phyloP scores from a whole-genome alignment of 1,284 basidiomycete species.

The Puccinia coronata region DNA sequence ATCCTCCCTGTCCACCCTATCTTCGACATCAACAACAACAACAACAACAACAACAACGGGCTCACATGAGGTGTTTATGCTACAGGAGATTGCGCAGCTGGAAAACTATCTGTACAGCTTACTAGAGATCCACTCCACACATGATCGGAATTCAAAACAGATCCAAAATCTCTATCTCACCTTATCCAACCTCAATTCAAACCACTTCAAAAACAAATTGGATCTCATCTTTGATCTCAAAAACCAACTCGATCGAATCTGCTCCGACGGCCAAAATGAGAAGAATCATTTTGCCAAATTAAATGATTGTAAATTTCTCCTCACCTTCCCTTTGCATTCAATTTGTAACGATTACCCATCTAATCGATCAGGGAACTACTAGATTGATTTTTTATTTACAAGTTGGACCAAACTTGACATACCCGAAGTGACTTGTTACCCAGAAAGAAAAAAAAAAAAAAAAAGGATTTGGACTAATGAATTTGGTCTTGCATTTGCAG shows the following conservation, averaged over 20 bases:
- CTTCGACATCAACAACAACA: conserved; percentile 7
- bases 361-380: neutral
- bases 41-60: neutral
- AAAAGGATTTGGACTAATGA: neutral
- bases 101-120: conserved; percentile 32
- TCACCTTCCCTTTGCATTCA: neutral
- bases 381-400: neutral
- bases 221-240: conserved; percentile 21
- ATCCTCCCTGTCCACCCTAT: neutral
- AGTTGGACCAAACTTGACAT: no score
- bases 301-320: conserved; percentile 6
- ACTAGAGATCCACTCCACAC: conserved; percentile 15
- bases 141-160: conserved; percentile 40
- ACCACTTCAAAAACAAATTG: conserved; percentile 25
- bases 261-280: conserved; percentile 41
- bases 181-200: conserved; percentile 5
- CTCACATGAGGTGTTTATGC: neutral
- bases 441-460: neutral
- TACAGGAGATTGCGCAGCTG: neutral
- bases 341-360: neutral
- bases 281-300: conserved; percentile 7
- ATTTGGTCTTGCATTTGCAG: conserved; percentile 3
- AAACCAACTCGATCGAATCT: conserved; percentile 35
- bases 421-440: no score
- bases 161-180: conserved; percentile 20